These are phyloP conservation scores for Psilocybe tampanensis DNA, from an alignment of 768 basidiomycete species.

Conservation along the genomic window DNA sequence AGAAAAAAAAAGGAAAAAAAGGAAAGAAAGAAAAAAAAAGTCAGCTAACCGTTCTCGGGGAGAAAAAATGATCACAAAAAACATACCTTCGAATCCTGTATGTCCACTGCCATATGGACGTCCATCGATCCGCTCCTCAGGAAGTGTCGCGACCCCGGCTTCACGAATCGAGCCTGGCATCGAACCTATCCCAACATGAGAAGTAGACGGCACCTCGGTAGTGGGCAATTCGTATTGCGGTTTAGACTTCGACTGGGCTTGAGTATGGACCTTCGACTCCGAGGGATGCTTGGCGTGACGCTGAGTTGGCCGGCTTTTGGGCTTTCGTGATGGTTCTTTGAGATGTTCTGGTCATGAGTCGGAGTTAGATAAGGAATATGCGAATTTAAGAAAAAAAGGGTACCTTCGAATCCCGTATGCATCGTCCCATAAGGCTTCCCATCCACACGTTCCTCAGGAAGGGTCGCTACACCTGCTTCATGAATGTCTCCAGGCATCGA, in stretches of 20 bases:
- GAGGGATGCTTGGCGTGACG: not conserved
- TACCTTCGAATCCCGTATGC: not conserved
- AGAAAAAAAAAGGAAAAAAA: not conserved
- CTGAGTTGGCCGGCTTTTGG: not conserved
- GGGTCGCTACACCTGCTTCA: not conserved
- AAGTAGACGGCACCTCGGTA: constrained; percentile 17
- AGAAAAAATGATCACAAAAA: no score
- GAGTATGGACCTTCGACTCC: not conserved
- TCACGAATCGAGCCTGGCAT: constrained; percentile 19
- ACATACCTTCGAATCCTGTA: constrained; percentile 14
- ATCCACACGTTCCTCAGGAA: not conserved
- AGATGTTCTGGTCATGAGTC: not conserved
- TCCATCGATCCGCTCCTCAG: constrained; percentile 19
- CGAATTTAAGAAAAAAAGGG: not conserved
- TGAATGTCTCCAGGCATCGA: not conserved
- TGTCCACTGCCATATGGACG: constrained; percentile 14
- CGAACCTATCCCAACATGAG: constrained; percentile 18
- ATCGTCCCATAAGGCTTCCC: not conserved
- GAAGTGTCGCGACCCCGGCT: constrained; percentile 19
- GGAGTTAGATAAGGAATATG: not conserved
- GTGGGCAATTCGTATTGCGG: constrained; percentile 11
- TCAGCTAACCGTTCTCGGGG: no score
- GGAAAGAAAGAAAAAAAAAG: not conserved
- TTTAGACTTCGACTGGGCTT: no score
- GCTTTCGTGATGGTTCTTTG: not conserved